phyloP scores from a whole-genome alignment of 2,329 filamentous ascomycete genomes.

The Trematosphaeria pertusa region DNA sequence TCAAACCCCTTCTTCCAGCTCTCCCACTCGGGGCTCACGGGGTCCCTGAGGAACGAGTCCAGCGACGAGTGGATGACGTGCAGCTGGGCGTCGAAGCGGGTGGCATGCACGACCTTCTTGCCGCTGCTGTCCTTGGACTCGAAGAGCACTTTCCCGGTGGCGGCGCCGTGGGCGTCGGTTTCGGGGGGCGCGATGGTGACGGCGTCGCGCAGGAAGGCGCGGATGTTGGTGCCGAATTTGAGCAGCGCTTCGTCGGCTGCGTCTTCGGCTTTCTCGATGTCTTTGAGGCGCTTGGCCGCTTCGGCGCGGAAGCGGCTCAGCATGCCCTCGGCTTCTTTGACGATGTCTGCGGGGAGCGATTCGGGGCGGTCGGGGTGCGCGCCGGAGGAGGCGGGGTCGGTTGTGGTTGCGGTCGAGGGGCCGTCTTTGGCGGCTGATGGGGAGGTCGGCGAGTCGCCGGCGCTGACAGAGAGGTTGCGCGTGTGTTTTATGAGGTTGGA shows the following conservation, averaged over 20 bases:
- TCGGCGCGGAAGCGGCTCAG: slow-evolving; percentile 78
- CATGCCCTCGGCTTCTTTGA: slow-evolving; percentile 67
- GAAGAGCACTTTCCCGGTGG: slow-evolving; percentile 71
- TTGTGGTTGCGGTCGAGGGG: slow-evolving; percentile 16
- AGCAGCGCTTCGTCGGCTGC: slow-evolving; percentile 94
- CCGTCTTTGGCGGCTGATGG: slow-evolving; percentile 16
- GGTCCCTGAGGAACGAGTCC: slow-evolving; percentile 82
- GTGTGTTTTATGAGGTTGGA: slow-evolving; percentile 77
- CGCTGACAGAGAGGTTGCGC: slow-evolving; percentile 70
- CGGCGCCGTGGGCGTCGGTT: slow-evolving; percentile 55
- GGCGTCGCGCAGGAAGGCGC: slow-evolving; percentile 88
- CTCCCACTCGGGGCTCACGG: slow-evolving; percentile 75
- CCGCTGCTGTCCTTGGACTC: slow-evolving; percentile 91
- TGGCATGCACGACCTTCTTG: slow-evolving; percentile 93
- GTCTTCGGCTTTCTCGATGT: slow-evolving; percentile 91
- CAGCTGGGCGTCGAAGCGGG: slow-evolving; percentile 91
- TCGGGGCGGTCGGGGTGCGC: slow-evolving; percentile 51
- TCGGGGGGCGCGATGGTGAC: slow-evolving; percentile 82
- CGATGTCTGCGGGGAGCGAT: slow-evolving; percentile 57
- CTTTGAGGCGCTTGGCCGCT: slow-evolving; percentile 82
- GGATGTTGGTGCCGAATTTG: slow-evolving; percentile 87
- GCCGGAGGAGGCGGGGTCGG: slow-evolving; percentile 27
- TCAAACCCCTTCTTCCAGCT: slow-evolving; percentile 78
- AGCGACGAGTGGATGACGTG: slow-evolving; percentile 90
- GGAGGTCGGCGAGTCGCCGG: slow-evolving; percentile 27